Percentiles rank a stretch among this genome's conserved stretches.
Evolutionary conservation across 2,329 filamentous ascomycete species (phyloP).

Genomic region (Neofusicoccum sp.): DNA sequence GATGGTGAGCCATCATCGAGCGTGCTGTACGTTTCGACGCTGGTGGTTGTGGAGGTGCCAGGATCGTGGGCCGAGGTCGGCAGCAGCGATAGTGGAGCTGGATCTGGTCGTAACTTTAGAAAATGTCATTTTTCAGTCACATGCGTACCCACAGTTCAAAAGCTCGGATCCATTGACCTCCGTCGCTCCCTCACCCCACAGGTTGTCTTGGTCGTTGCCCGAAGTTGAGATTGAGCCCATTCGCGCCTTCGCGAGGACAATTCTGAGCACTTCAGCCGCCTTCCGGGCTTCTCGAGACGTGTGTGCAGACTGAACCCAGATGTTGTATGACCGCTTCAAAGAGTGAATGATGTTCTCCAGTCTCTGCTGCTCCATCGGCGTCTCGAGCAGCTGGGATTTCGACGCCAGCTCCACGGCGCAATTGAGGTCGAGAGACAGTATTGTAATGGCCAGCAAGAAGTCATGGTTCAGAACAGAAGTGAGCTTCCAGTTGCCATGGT

Average conservation of each 20-base stretch:
- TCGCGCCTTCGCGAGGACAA: not conserved
- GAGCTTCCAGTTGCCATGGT: slow-evolving; percentile 47
- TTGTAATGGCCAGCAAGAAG: slow-evolving; percentile 52
- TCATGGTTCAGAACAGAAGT: slow-evolving; percentile 49
- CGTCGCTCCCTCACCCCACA: not conserved
- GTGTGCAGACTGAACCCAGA: not conserved
- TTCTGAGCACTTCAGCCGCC: not conserved
- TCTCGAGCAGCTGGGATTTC: not conserved
- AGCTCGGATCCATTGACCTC: not conserved
- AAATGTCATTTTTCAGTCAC: too few relatives aligned
- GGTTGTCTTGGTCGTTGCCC: not conserved
- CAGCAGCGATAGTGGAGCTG: too few relatives aligned
- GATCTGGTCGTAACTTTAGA: too few relatives aligned
- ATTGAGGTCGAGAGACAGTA: slow-evolving; percentile 49
- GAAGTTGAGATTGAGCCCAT: not conserved
- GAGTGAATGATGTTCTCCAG: not conserved
- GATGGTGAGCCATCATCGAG: too few relatives aligned
- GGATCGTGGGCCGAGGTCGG: too few relatives aligned
- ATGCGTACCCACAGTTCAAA: too few relatives aligned
- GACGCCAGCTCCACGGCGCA: not conserved
- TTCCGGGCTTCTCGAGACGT: not conserved
- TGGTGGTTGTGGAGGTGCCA: too few relatives aligned
- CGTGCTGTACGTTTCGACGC: too few relatives aligned
- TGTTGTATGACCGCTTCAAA: not conserved
- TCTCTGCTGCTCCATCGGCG: not conserved